These are phyloP conservation scores for Exophiala mesophila DNA, from an alignment of 2,329 filamentous ascomycete species.

Conservation along the genomic window DNA sequence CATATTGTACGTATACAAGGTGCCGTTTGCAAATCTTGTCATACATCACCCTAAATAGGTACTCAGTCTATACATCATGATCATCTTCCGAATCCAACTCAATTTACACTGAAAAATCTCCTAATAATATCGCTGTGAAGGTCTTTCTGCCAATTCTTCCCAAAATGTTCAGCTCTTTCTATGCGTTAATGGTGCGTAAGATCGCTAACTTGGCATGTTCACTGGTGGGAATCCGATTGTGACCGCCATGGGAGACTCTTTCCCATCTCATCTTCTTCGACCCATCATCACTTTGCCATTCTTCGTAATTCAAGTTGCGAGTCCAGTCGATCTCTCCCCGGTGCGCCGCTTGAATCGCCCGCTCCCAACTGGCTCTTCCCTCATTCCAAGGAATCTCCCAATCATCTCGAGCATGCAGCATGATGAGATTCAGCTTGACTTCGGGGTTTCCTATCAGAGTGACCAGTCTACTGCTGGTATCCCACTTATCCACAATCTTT, in stretches of 20 bases:
- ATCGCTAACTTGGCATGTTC: conserved; percentile 24
- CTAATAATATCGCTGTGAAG: too few species aligned
- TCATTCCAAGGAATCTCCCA: conserved; percentile 69
- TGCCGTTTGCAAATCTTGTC: too few species aligned
- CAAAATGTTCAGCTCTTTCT: too few species aligned
- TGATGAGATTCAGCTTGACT: conserved; percentile 56
- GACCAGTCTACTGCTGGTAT: conserved; percentile 62
- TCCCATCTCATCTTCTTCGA: conserved; percentile 42
- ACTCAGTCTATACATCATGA: too few species aligned
- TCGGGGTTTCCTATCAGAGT: conserved; percentile 51
- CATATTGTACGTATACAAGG: too few species aligned
- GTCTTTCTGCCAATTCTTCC: too few species aligned
- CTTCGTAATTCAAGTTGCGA: conserved; percentile 18
- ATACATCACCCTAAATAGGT: too few species aligned
- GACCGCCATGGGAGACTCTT: conserved; percentile 39
- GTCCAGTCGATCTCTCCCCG: conserved; percentile 8
- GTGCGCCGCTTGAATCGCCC: conserved; percentile 29
- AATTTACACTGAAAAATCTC: too few species aligned
- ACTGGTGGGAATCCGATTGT: conserved; percentile 24
- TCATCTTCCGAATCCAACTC: too few species aligned
- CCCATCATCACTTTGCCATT: conserved; percentile 26
- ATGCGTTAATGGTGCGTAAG: conserved; percentile 7
- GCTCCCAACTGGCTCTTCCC: conserved; percentile 37
- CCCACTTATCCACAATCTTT: conserved; percentile 76
- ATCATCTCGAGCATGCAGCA: conserved; percentile 79